Percentiles rank a stretch among this genome's conserved stretches.
Conservation (phyloP, 2,329 filamentous ascomycete genomes). For the Nectriaceae sp. region DNA sequence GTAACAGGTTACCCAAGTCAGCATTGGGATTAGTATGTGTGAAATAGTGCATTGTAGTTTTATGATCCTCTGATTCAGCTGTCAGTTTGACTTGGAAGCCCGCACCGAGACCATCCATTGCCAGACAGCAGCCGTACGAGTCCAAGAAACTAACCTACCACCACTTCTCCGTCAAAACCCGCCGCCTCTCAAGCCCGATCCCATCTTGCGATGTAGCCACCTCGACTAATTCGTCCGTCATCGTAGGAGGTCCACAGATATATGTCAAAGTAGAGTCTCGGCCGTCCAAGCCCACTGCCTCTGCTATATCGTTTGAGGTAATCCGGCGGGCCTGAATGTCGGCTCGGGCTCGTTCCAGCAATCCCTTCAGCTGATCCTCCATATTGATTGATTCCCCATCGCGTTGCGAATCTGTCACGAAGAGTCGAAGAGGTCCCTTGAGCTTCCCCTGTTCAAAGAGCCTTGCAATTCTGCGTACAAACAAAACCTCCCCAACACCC, state of each 20-base stretch:
- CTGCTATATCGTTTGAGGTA: slow-evolving; percentile 41
- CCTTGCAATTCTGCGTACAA: slow-evolving; percentile 48
- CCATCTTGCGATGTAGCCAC: slow-evolving; percentile 38
- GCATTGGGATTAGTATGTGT: too few species aligned
- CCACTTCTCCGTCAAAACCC: slow-evolving; percentile 64
- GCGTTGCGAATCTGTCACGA: slow-evolving; percentile 39
- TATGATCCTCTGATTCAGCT: too few species aligned
- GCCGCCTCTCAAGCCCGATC: slow-evolving; percentile 44
- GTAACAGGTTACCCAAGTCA: too few species aligned
- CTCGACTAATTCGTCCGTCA: slow-evolving; percentile 68
- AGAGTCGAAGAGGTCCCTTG: slow-evolving; percentile 46
- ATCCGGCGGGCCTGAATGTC: slow-evolving; percentile 39
- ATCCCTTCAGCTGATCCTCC: slow-evolving; percentile 18
- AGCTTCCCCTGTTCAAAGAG: slow-evolving; percentile 42
- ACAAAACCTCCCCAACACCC: slow-evolving; percentile 45
- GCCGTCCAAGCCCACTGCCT: slow-evolving; percentile 37
- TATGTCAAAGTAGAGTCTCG: slow-evolving; percentile 55
- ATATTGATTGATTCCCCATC: neutral
- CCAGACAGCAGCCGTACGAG: too few species aligned
- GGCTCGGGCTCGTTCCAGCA: neutral
- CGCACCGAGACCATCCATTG: too few species aligned
- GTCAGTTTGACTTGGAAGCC: too few species aligned
- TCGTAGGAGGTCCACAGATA: slow-evolving; percentile 66
- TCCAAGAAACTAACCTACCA: too few species aligned
- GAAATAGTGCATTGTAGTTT: too few species aligned